Conservation (phyloP, 768 basidiomycete genomes). For the Amanita polypyramis region DNA sequence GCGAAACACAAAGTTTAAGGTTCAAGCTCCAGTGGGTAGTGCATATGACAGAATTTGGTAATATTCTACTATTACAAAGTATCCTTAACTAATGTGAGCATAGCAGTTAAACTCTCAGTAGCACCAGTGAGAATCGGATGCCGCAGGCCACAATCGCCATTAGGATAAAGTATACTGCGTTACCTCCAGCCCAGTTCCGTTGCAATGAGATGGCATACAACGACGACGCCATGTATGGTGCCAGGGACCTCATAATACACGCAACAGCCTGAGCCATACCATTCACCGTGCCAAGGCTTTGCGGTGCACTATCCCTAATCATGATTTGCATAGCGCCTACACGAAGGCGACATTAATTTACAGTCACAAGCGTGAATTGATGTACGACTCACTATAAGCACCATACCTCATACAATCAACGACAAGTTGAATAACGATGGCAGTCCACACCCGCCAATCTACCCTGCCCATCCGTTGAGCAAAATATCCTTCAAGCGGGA, state of each 20-base stretch:
- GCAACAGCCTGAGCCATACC: constrained; percentile 2
- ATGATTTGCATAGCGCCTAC: constrained; percentile 1
- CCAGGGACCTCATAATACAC: neutral
- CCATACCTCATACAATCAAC: neutral
- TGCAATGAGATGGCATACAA: constrained; percentile 4
- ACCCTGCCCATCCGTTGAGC: constrained; percentile 1
- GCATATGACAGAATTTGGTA: no score
- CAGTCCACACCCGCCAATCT: neutral
- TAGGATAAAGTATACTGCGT: constrained; percentile 2
- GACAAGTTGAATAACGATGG: neutral
- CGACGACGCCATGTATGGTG: neutral
- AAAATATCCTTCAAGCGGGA: constrained; percentile 7
- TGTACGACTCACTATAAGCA: neutral
- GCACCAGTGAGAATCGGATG: neutral
- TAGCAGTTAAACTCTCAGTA: no score
- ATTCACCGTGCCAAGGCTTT: constrained; percentile 1
- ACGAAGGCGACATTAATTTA: neutral
- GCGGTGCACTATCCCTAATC: neutral
- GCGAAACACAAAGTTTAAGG: no score
- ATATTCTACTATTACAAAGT: no score
- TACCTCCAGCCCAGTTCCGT: neutral
- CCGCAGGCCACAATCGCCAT: neutral
- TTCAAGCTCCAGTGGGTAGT: no score
- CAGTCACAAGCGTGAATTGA: neutral
- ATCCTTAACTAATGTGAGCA: no score